These are phyloP conservation scores for Blastosporella zonata DNA, from an alignment of 1,284 basidiomycete species.

Conservation along the genomic window DNA sequence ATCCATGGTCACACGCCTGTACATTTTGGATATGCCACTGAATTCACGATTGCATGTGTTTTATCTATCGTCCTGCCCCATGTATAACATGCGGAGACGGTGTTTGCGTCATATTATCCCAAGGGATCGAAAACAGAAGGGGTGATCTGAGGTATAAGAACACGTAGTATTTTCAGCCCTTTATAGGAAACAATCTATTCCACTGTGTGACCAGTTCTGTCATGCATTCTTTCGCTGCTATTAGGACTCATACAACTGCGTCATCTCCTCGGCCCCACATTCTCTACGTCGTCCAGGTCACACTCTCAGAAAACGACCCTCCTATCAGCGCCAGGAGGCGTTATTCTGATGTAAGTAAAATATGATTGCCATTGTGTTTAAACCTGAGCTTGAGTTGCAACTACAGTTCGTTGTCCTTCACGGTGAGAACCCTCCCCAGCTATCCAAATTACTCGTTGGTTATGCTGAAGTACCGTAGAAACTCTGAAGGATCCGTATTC, in stretches of 20 bases:
- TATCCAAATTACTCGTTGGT: not conserved
- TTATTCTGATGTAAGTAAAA: constrained; percentile 41
- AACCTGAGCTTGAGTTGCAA: not conserved
- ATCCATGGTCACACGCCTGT: too few relatives aligned
- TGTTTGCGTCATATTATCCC: too few relatives aligned
- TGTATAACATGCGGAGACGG: too few relatives aligned
- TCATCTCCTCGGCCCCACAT: constrained; percentile 37
- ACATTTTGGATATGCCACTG: too few relatives aligned
- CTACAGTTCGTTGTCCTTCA: constrained; percentile 19
- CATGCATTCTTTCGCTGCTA: constrained; percentile 21
- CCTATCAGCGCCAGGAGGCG: constrained; percentile 25
- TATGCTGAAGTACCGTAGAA: constrained; percentile 3
- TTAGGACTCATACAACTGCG: constrained; percentile 25
- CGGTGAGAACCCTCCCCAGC: constrained; percentile 9
- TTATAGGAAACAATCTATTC: too few relatives aligned
- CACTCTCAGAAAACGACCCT: constrained; percentile 19
- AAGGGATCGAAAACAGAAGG: too few relatives aligned
- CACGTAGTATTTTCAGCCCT: too few relatives aligned
- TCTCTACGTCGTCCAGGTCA: constrained; percentile 32
- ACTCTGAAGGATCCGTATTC: constrained; percentile 27
- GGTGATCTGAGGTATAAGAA: too few relatives aligned
- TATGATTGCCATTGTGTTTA: not conserved
- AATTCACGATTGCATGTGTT: too few relatives aligned
- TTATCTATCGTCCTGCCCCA: too few relatives aligned
- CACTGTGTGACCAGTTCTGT: too few relatives aligned